Evolutionary conservation across 2,329 filamentous ascomycete species (phyloP).

Genomic region (Cordyceps cateniannulata): DNA sequence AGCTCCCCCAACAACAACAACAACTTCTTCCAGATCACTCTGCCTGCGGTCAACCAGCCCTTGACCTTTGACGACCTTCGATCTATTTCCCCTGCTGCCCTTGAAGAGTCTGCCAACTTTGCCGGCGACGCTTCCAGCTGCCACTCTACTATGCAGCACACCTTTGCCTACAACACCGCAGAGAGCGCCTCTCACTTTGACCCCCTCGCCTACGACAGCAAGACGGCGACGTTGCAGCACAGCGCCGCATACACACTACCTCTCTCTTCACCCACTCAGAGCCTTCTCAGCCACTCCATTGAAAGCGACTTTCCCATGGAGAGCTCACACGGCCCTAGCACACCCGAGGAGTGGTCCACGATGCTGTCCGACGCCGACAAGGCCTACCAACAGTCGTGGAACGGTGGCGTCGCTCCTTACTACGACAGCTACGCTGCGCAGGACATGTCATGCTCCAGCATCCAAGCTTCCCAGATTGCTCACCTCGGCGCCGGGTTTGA

Average conservation of each 20-base stretch:
- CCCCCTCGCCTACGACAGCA: constrained; percentile 4
- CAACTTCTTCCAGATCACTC: constrained; percentile 6
- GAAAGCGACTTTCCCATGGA: constrained; percentile 33
- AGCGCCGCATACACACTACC: constrained; percentile 33
- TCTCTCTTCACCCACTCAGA: constrained; percentile 30
- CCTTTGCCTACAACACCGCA: constrained; percentile 15
- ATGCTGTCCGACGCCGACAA: constrained; percentile 23
- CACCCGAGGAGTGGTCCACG: constrained; percentile 29
- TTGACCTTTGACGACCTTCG: constrained; percentile 11
- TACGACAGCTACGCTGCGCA: constrained; percentile 10
- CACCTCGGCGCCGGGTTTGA: constrained; percentile 10
- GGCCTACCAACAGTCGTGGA: constrained; percentile 8
- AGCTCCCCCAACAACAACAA: constrained; percentile 1
- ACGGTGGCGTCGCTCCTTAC: constrained; percentile 9
- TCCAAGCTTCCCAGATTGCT: constrained; percentile 7
- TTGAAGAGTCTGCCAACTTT: constrained; percentile 30
- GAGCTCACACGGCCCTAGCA: constrained; percentile 26
- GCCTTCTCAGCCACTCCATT: constrained; percentile 30
- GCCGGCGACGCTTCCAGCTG: constrained; percentile 42
- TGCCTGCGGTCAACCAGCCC: constrained; percentile 10
- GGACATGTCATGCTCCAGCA: constrained; percentile 7
- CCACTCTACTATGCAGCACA: constrained; percentile 21
- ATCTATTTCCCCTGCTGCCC: background rate
- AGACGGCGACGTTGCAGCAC: constrained; percentile 20
- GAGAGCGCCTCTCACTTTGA: constrained; percentile 10